Evolutionary conservation across 2,329 filamentous ascomycete species (phyloP).

Genomic region (Aspergillus sp.): DNA sequence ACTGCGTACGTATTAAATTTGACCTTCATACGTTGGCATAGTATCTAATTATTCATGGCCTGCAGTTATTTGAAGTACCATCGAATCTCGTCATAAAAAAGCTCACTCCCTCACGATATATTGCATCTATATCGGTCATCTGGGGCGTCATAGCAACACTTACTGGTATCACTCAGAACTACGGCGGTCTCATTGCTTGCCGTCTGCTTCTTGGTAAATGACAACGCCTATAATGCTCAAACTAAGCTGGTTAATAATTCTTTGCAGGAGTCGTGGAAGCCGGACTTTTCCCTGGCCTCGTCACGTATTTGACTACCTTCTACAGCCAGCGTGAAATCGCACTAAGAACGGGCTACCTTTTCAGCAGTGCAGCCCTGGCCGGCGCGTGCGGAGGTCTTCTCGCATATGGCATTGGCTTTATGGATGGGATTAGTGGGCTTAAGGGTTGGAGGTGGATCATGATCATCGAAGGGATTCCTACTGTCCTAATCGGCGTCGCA

Average conservation of each 20-base stretch:
- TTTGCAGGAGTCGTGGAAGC: slow-evolving; percentile 62
- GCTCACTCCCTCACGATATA: slow-evolving; percentile 62
- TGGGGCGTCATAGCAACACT: slow-evolving; percentile 49
- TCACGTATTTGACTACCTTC: slow-evolving; percentile 73
- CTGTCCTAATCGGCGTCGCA: slow-evolving; percentile 56
- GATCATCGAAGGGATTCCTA: slow-evolving; percentile 57
- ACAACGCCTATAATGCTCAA: no score
- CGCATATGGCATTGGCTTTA: slow-evolving; percentile 70
- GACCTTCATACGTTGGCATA: not conserved
- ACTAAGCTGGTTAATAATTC: not conserved
- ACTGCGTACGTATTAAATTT: slow-evolving; percentile 41
- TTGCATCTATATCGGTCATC: slow-evolving; percentile 59
- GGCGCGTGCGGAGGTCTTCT: slow-evolving; percentile 72
- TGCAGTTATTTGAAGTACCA: slow-evolving; percentile 59
- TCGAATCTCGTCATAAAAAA: slow-evolving; percentile 65
- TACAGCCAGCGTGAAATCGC: slow-evolving; percentile 74
- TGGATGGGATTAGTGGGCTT: slow-evolving; percentile 66
- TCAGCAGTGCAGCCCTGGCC: slow-evolving; percentile 63
- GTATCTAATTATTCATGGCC: slow-evolving; percentile 9
- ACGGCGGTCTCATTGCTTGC: slow-evolving; percentile 65
- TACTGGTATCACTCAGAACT: slow-evolving; percentile 67
- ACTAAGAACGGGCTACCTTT: slow-evolving; percentile 70
- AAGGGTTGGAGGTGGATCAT: slow-evolving; percentile 73
- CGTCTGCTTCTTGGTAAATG: slow-evolving; percentile 58
- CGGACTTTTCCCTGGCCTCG: slow-evolving; percentile 66